Conservation (phyloP, 23 red algal genomes). For the Gracilaria domingensis region DNA sequence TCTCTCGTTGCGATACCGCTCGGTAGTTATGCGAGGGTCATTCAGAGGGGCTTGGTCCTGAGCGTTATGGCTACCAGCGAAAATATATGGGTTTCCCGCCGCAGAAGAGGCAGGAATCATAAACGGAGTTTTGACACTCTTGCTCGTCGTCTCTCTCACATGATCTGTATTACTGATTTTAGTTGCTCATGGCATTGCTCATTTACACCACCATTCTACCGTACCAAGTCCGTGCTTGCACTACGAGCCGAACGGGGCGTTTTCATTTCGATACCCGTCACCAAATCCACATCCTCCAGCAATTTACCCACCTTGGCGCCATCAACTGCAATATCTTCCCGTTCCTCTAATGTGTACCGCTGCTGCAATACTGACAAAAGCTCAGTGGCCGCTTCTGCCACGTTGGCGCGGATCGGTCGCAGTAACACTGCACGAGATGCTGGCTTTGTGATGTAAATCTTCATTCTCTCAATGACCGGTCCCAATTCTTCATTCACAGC, state of each 20-base stretch:
- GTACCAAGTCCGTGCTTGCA: background rate
- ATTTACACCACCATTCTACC: background rate
- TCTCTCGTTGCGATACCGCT: background rate
- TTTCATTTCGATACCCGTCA: slow-evolving; percentile 43
- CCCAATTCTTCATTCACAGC: slow-evolving; percentile 53
- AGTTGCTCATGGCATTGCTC: background rate
- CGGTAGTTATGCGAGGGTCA: slow-evolving; percentile 6
- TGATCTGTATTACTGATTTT: background rate
- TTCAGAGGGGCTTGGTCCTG: slow-evolving; percentile 17
- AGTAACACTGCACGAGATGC: slow-evolving; percentile 69
- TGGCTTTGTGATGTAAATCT: slow-evolving; percentile 77
- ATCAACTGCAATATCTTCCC: slow-evolving; percentile 81
- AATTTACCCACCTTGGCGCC: slow-evolving; percentile 65
- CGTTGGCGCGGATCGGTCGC: slow-evolving; percentile 60
- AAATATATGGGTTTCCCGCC: slow-evolving; percentile 23
- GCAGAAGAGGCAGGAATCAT: slow-evolving; percentile 4
- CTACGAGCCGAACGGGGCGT: slow-evolving; percentile 16
- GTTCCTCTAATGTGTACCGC: slow-evolving; percentile 90
- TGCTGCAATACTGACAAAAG: slow-evolving; percentile 80
- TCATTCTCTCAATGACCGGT: slow-evolving; percentile 64
- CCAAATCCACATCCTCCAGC: slow-evolving; percentile 63
- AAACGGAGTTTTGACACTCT: background rate
- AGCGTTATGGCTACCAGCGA: slow-evolving; percentile 11
- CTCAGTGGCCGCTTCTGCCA: slow-evolving; percentile 71
- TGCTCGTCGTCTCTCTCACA: background rate